Evolutionary conservation across 163 green algal species (phyloP).

Genomic region (Trebouxiophyceae sp.): DNA sequence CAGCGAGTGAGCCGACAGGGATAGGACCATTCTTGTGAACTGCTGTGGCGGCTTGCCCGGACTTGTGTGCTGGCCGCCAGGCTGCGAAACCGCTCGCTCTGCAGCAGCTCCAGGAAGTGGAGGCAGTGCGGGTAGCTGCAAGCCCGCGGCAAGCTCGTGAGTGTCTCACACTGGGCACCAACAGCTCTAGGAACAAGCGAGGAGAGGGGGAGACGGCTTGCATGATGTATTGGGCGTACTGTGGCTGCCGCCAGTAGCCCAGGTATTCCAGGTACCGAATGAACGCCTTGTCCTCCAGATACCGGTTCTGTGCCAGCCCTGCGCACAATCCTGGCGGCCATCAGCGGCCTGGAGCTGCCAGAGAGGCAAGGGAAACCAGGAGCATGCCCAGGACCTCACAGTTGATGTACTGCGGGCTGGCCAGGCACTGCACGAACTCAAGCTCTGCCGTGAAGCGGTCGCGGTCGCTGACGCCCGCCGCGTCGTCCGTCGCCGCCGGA

Average conservation of each 20-base stretch:
- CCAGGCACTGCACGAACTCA: slow-evolving; percentile 85
- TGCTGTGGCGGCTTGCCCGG: slow-evolving; percentile 37
- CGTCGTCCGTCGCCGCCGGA: neutral
- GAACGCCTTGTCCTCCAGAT: slow-evolving; percentile 80
- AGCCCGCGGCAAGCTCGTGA: no score
- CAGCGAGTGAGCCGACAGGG: no score
- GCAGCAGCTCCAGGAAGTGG: slow-evolving; percentile 79
- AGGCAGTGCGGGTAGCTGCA: slow-evolving; percentile 83
- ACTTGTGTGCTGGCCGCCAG: slow-evolving; percentile 46
- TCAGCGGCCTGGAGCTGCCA: no score
- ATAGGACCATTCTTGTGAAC: no score
- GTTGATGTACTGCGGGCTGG: slow-evolving; percentile 87
- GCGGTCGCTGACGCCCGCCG: slow-evolving; percentile 26
- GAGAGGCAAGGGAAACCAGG: slow-evolving; percentile 1
- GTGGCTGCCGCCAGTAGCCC: slow-evolving; percentile 78
- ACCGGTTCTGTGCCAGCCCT: slow-evolving; percentile 78
- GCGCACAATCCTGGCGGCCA: no score
- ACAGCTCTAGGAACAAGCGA: no score
- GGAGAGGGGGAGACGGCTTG: slow-evolving; percentile 31
- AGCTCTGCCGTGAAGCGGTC: slow-evolving; percentile 74
- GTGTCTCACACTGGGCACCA: no score
- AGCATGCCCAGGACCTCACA: slow-evolving; percentile 43
- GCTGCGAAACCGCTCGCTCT: slow-evolving; percentile 68
- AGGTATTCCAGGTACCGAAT: slow-evolving; percentile 89
- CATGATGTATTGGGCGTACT: slow-evolving; percentile 76